Evolutionary conservation across 192 early-diverging fungal genomes (phyloP), one percentile per base, ranked within the genome.

Genomic region (Oehlia diaphana): DNA sequence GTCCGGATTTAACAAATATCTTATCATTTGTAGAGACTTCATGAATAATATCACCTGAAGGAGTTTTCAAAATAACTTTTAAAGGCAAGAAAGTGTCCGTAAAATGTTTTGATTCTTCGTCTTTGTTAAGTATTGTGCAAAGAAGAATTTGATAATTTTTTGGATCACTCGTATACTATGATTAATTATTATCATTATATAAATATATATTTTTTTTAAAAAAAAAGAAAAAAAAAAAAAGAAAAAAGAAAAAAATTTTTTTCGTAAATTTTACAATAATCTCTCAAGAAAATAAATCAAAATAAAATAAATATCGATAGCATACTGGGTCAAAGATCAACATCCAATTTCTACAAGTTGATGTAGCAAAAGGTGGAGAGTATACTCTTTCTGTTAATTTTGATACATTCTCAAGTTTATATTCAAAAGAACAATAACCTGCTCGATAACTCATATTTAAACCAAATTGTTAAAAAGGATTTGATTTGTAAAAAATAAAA

Each of bases 271-370:
- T n/a, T n/a, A n/a, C n/a, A n/a, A n/a, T 31, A 31, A 31, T 31
- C 28, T 31, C 28, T 31, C 28, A 31, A 31, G n/a, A n/a, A 31
- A 31, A 31, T 31, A 31, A 31, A 31, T 31, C 28, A 31, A 31
- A 31, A 31, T 31, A 31, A 31, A 31, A 31, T 31, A 31, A 31
- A n/a, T 49, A 7, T 50, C 12, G 14, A 19, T 58, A 14, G 4
- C 13, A 58, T 68, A 68, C 66, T n/a, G 31, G 28, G 66, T 68
- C 37, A 68, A 68, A 68, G 66, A 68, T 37, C 37, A 68, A 68
- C 66, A 35, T 13, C 66, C 66, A 68, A 9, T 33, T 3, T 37
- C 28, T 26, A 33, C 37, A 28, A 28, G 31, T 26, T 37, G 66
- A 68, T 14, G 66, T 68, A 33, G 66, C 66, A 68, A 68, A 68